Evolutionary conservation across 176 grass and related monocot genomes (phyloP).

Genomic region (Aegilops tauschii): DNA sequence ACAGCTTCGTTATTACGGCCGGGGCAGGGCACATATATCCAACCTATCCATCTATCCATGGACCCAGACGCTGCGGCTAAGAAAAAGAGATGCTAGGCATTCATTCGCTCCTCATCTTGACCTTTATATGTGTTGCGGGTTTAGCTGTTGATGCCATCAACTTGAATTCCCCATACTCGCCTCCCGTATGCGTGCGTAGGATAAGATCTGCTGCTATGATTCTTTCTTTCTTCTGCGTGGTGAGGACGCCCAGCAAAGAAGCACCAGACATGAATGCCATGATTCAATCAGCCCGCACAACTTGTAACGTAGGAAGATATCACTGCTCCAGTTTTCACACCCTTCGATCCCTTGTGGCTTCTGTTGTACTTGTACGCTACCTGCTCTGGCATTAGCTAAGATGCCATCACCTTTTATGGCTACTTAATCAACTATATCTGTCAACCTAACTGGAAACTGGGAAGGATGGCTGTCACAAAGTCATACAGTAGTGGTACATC

Average conservation of each 20-base stretch:
- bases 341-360: not conserved
- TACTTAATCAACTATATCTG: not conserved
- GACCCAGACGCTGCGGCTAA: not conserved
- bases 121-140: not conserved
- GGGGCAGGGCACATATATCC: not conserved
- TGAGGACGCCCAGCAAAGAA: not conserved
- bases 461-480: not conserved
- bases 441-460: conserved; percentile 2
- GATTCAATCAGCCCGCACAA: conserved; percentile 26
- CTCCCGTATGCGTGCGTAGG: not conserved
- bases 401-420: conserved; percentile 13
- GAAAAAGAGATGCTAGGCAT: not conserved
- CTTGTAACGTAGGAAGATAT: not conserved
- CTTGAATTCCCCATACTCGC: not conserved
- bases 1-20: conserved; percentile 7
- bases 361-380: not conserved
- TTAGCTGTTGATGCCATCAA: conserved; percentile 32
- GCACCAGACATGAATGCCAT: not conserved
- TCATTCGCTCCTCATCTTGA: not conserved
- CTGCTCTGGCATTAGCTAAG: not conserved
- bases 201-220: conserved; percentile 36
- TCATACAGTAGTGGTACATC: not conserved
- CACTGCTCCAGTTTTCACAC: not conserved
- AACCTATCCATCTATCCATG: conserved; percentile 4
- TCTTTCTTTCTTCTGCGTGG: not conserved